Conservation (phyloP, 768 basidiomycete species). For the Serendipita sp. region DNA sequence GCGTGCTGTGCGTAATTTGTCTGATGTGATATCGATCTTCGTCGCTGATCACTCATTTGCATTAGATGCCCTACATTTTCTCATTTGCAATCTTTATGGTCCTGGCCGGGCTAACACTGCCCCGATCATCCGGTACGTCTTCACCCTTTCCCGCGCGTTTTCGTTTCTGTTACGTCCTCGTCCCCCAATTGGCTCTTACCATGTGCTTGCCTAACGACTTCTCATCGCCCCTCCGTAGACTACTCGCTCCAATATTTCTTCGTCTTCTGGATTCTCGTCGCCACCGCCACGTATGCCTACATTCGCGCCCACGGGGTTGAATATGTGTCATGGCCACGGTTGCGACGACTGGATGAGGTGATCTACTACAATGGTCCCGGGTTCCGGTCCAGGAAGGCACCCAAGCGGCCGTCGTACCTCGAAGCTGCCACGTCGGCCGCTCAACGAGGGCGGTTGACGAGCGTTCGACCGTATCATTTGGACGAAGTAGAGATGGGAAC, state of each 20-base stretch:
- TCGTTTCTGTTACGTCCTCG: too few relatives aligned
- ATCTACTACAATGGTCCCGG: slow-evolving; percentile 86
- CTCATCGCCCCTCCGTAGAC: slow-evolving; percentile 30
- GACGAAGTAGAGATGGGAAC: slow-evolving; percentile 73
- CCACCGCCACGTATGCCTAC: slow-evolving; percentile 47
- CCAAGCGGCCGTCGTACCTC: not conserved
- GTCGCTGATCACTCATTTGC: not conserved
- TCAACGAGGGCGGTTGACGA: not conserved
- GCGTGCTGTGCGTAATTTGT: slow-evolving; percentile 48
- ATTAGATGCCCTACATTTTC: slow-evolving; percentile 68
- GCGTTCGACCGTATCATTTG: slow-evolving; percentile 19
- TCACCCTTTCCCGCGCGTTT: not conserved
- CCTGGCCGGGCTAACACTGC: slow-evolving; percentile 68
- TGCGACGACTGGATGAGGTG: slow-evolving; percentile 56
- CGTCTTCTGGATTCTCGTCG: slow-evolving; percentile 57
- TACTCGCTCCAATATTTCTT: slow-evolving; percentile 78
- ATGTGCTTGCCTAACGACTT: not conserved
- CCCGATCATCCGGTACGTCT: slow-evolving; percentile 66
- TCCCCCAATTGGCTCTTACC: not conserved
- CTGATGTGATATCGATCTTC: slow-evolving; percentile 7
- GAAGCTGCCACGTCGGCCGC: not conserved
- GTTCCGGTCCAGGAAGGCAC: slow-evolving; percentile 41
- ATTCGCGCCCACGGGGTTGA: slow-evolving; percentile 79
- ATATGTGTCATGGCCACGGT: slow-evolving; percentile 88
- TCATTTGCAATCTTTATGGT: slow-evolving; percentile 81